Percentiles rank a stretch among this genome's conserved stretches.
Conservation (phyloP, 2,329 filamentous ascomycete genomes). For the Talaromyces sp. region DNA sequence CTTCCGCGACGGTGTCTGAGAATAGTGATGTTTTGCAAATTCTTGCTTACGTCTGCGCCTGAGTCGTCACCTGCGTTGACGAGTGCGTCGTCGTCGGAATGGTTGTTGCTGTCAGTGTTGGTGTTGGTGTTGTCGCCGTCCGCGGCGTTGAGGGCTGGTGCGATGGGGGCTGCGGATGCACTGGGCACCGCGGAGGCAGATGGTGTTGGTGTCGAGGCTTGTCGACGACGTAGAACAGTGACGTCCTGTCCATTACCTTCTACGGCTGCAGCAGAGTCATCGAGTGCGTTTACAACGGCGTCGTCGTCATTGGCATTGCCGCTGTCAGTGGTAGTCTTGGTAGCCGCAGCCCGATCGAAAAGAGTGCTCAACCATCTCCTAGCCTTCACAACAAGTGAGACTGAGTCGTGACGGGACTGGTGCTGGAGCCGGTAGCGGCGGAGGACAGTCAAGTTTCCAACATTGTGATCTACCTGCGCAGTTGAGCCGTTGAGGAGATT, state of each 20-base stretch:
- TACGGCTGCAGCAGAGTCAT: background rate
- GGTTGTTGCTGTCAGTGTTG: background rate
- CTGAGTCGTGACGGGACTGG: background rate
- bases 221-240: background rate
- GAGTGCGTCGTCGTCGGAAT: background rate
- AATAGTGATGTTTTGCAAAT: background rate
- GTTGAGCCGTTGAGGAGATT: background rate
- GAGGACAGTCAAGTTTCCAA: background rate
- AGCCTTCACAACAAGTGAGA: too few species aligned
- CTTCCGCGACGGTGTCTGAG: background rate
- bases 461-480: background rate
- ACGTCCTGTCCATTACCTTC: background rate
- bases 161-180: background rate
- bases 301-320: background rate
- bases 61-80: background rate
- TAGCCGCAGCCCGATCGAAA: background rate
- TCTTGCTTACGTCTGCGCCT: background rate
- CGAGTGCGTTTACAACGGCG: background rate
- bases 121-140: background rate
- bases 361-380: background rate
- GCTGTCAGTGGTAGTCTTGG: background rate
- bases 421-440: background rate
- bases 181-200: background rate
- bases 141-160: background rate
- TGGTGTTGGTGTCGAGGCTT: background rate